Evolutionary conservation across 345 rosid genomes (phyloP).

Genomic region (Tarenaya hassleriana): DNA sequence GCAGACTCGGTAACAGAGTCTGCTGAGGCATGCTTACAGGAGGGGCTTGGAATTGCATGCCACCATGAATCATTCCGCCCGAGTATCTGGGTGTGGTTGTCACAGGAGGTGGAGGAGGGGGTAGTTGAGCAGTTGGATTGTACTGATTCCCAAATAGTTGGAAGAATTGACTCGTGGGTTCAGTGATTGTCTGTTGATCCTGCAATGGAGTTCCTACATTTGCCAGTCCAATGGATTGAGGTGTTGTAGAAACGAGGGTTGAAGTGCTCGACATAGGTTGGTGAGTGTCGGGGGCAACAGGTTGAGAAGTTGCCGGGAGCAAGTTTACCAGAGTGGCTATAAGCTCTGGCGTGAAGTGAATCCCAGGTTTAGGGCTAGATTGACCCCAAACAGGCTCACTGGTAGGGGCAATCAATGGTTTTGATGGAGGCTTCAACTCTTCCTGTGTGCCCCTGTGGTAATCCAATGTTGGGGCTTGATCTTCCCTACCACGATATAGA

Average conservation of each 20-base stretch:
- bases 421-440: constrained; percentile 37
- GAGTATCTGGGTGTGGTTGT: constrained; percentile 38
- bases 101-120: constrained; percentile 35
- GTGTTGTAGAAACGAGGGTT: constrained; percentile 28
- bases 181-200: constrained; percentile 36
- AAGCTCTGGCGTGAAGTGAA: constrained; percentile 72
- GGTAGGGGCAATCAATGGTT: constrained; percentile 28
- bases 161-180: constrained; percentile 31
- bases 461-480: constrained; percentile 32
- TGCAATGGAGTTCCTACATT: constrained; percentile 38
- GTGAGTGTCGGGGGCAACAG: constrained; percentile 37
- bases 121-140: constrained; percentile 36
- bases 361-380: constrained; percentile 48
- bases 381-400: constrained; percentile 31
- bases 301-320: constrained; percentile 50
- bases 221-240: constrained; percentile 26
- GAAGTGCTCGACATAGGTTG: constrained; percentile 37
- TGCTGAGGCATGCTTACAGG: constrained; percentile 40
- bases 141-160: constrained; percentile 50
- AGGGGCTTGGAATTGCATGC: constrained; percentile 42
- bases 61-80: constrained; percentile 32
- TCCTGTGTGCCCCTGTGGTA: constrained; percentile 41
- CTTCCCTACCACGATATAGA: constrained; percentile 35
- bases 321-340: constrained; percentile 67
- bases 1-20: constrained; percentile 34